A percentile compares a stretch with the other conserved stretches of the same genome.
phyloP scores from a whole-genome alignment of 1,139 yeast genomes.

The Torulaspora globosa region DNA sequence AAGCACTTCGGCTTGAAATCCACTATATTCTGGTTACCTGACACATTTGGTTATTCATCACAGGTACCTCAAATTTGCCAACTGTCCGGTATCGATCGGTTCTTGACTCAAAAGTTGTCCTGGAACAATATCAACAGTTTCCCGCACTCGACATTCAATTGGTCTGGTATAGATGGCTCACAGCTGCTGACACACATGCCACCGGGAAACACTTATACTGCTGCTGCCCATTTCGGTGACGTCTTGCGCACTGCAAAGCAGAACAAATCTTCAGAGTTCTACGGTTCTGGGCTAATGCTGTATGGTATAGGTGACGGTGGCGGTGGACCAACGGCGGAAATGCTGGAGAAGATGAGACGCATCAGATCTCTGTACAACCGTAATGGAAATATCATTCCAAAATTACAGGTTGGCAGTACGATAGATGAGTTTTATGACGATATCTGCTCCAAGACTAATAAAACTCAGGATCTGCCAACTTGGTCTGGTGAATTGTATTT shows the following conservation, averaged over 20 bases:
- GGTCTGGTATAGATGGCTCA: conserved; percentile 93
- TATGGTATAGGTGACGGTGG: conserved; percentile 98
- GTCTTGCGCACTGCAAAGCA: conserved; percentile 73
- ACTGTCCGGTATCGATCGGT: conserved; percentile 73
- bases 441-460: conserved; percentile 56
- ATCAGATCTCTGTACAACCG: conserved; percentile 83
- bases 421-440: conserved; percentile 76
- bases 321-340: conserved; percentile 93
- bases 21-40: conserved; percentile 88
- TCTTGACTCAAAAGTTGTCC: conserved; percentile 86
- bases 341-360: conserved; percentile 87
- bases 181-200: conserved; percentile 97
- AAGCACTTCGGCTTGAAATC: conserved; percentile 74
- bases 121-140: conserved; percentile 93
- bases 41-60: conserved; percentile 93
- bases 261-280: conserved; percentile 77
- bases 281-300: conserved; percentile 72
- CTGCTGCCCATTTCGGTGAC: conserved; percentile 88
- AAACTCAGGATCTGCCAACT: conserved; percentile 67
- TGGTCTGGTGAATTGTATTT: conserved; percentile 94
- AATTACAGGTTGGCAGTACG: conserved; percentile 64
- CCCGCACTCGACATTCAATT: conserved; percentile 86
- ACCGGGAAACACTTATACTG: conserved; percentile 93
- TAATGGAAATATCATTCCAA: conserved; percentile 72
- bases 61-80: conserved; percentile 93